Evolutionary conservation across 1,139 yeast species (phyloP).

Genomic region (Yamadazyma oceani): DNA sequence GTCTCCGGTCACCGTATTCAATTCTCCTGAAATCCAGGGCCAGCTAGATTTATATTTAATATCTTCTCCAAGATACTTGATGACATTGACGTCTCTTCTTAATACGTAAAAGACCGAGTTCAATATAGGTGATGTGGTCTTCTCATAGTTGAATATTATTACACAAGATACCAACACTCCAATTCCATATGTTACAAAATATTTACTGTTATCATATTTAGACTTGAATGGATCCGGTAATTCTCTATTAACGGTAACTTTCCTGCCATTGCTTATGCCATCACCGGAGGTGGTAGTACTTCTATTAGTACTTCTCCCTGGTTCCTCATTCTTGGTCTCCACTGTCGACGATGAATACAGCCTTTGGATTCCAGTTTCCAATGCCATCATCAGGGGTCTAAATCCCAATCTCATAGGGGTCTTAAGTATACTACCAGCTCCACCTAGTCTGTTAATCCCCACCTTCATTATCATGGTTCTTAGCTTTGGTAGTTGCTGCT

Average conservation of each 20-base stretch:
- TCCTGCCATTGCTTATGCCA: constrained; percentile 24
- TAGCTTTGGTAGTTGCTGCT: not conserved
- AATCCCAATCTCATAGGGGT: not conserved
- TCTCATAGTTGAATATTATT: constrained; percentile 87
- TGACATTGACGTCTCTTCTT: constrained; percentile 73
- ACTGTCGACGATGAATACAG: no score
- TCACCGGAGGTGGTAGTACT: not conserved
- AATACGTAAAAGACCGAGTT: constrained; percentile 84
- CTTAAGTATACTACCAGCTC: no score
- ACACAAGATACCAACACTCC: constrained; percentile 66
- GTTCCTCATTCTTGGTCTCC: no score
- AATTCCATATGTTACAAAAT: constrained; percentile 60
- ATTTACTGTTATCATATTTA: constrained; percentile 48
- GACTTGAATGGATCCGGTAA: constrained; percentile 74
- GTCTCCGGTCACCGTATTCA: constrained; percentile 79
- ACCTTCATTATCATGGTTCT: no score
- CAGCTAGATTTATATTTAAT: constrained; percentile 67
- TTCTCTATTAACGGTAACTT: constrained; percentile 62
- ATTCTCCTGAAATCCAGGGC: constrained; percentile 89
- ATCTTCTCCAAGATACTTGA: constrained; percentile 66
- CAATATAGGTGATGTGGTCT: constrained; percentile 82
- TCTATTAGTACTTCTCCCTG: no score
- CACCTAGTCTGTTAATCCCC: no score
- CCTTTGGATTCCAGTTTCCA: not conserved
- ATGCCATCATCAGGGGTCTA: not conserved